Percentiles rank a stretch among this genome's conserved stretches.
phyloP scores from a whole-genome alignment of 345 rosid genomes.

The Eucalyptus cloeziana region DNA sequence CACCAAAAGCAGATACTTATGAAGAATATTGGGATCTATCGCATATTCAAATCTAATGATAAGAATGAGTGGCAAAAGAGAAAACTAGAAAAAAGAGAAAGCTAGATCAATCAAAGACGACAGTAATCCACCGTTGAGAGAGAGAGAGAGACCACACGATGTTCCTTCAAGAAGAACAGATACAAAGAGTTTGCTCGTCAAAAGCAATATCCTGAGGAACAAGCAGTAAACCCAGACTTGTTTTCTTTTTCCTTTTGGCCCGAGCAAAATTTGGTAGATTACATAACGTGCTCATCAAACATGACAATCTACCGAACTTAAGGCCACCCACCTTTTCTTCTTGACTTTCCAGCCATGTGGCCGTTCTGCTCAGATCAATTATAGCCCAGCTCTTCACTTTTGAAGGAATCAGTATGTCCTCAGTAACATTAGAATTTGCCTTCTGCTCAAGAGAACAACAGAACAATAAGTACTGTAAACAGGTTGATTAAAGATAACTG shows the following conservation, averaged over 20 bases:
- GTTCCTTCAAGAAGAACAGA: not conserved
- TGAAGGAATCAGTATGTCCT: slow-evolving; percentile 25
- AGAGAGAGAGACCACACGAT: not conserved
- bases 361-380: slow-evolving; percentile 57
- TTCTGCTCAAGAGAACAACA: slow-evolving; percentile 19
- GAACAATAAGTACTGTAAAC: not conserved
- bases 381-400: slow-evolving; percentile 66
- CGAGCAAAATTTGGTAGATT: not conserved
- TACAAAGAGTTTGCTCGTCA: not conserved
- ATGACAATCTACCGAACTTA: not conserved
- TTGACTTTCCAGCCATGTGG: slow-evolving; percentile 73
- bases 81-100: not conserved
- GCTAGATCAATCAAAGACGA: not conserved
- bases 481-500: not conserved
- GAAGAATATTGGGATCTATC: not conserved
- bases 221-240: not conserved
- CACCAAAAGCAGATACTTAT: not conserved
- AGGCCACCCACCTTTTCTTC: slow-evolving; percentile 60
- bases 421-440: slow-evolving; percentile 8
- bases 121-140: not conserved
- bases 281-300: not conserved
- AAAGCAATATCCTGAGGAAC: not conserved
- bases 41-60: not conserved
- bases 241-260: not conserved
- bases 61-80: not conserved